Evolutionary conservation across 257 asterid species (phyloP).

Genomic region (Ligustrum vulgare): DNA sequence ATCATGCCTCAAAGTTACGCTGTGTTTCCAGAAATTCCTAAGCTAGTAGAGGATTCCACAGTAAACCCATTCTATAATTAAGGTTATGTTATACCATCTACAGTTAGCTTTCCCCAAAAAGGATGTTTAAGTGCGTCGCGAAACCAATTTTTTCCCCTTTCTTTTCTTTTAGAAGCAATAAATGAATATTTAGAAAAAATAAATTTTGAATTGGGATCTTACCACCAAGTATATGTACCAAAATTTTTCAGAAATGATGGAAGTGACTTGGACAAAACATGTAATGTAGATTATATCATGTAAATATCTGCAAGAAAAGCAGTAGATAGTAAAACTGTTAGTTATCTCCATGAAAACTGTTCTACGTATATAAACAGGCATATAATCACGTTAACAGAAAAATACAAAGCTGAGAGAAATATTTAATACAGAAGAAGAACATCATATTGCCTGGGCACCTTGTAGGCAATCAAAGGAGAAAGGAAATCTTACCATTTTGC

Average conservation of each 20-base stretch:
- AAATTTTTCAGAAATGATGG: slow-evolving; percentile 82
- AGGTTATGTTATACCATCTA: background rate
- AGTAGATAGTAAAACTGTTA: background rate
- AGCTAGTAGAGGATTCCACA: background rate
- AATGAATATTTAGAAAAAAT: background rate
- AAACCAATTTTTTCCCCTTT: background rate
- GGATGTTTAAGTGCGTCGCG: slow-evolving; percentile 4
- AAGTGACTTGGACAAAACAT: slow-evolving; percentile 79
- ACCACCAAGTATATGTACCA: slow-evolving; percentile 92
- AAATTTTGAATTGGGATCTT: slow-evolving; percentile 28
- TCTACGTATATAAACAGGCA: slow-evolving; percentile 2
- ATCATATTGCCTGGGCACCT: background rate
- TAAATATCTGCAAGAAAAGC: slow-evolving; percentile 63
- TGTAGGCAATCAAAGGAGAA: background rate
- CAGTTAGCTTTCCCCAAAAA: background rate
- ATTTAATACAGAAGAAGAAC: background rate
- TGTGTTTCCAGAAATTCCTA: background rate
- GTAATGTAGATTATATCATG: slow-evolving; percentile 93
- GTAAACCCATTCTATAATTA: background rate
- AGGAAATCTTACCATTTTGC: slow-evolving; percentile 12
- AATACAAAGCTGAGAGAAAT: background rate
- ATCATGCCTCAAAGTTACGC: background rate
- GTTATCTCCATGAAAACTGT: slow-evolving; percentile 9
- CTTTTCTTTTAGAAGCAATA: background rate
- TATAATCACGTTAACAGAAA: background rate